These are phyloP conservation scores for Leccinellum rugosiceps DNA, from an alignment of 768 basidiomycete genomes.

Conservation along the genomic window DNA sequence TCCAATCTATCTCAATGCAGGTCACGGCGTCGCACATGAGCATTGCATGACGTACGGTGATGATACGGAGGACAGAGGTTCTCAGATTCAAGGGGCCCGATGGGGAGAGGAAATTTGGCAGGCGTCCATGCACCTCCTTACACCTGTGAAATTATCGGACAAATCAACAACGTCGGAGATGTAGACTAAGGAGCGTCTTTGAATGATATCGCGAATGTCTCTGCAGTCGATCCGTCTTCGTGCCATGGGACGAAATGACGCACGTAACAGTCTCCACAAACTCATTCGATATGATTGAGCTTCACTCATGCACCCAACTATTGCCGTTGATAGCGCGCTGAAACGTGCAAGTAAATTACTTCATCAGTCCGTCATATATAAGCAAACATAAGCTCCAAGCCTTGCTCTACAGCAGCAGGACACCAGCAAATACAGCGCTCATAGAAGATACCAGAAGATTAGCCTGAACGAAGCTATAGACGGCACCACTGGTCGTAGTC, in stretches of 20 bases:
- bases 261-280: not conserved
- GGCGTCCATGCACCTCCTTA: not conserved
- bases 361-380: not conserved
- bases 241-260: not conserved
- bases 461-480: not conserved
- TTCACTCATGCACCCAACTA: not conserved
- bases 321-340: not conserved
- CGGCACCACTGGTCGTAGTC: slow-evolving; percentile 2
- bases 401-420: slow-evolving; percentile 13
- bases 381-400: not conserved
- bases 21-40: not conserved
- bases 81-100: not conserved
- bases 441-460: slow-evolving; percentile 5
- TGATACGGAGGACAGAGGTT: not conserved
- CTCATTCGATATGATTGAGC: not conserved
- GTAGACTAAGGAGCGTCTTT: not conserved
- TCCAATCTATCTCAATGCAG: not conserved
- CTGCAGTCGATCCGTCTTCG: not conserved
- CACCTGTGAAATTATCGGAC: not conserved
- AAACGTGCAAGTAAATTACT: slow-evolving; percentile 4
- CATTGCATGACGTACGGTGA: not conserved
- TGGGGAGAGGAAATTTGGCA: not conserved
- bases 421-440: slow-evolving; percentile 10
- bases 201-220: not conserved
- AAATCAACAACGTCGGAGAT: not conserved